Conservation (phyloP, 306 rosid species). For the Boehmeria nivea region DNA sequence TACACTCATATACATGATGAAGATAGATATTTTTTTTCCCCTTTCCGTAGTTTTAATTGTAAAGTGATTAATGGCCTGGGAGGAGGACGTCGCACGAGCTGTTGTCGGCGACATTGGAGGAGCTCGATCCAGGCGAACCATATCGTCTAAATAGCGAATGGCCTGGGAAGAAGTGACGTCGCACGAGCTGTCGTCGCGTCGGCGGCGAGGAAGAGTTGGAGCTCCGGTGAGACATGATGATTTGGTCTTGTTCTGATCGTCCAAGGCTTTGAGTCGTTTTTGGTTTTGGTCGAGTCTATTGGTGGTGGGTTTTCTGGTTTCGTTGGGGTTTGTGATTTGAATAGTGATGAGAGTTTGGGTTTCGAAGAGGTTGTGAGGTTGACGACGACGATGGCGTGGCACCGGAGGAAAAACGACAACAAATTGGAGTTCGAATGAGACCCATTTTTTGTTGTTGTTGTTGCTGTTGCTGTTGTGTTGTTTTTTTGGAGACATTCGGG, state of each 20-base stretch:
- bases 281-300: not conserved
- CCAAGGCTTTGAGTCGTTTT: not conserved
- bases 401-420: too few species aligned
- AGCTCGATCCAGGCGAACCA: conserved; percentile 31
- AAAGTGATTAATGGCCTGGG: not conserved
- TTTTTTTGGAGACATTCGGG: too few species aligned
- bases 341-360: conserved; percentile 21
- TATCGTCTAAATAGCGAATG: conserved; percentile 15
- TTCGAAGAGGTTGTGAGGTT: too few species aligned
- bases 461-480: too few species aligned
- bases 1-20: too few species aligned
- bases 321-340: conserved; percentile 10
- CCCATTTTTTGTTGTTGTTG: too few species aligned
- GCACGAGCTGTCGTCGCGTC: conserved; percentile 17
- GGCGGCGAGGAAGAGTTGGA: conserved; percentile 15
- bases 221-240: conserved; percentile 9
- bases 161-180: conserved; percentile 19
- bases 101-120: conserved; percentile 32
- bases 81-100: too few species aligned
- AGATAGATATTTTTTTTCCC: not conserved
- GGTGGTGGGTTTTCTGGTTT: conserved; percentile 4
- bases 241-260: not conserved
- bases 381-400: too few species aligned
- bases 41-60: not conserved
- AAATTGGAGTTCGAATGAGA: too few species aligned